phyloP scores from a whole-genome alignment of 2,329 filamentous ascomycete genomes.

The Cercospora citrullina region DNA sequence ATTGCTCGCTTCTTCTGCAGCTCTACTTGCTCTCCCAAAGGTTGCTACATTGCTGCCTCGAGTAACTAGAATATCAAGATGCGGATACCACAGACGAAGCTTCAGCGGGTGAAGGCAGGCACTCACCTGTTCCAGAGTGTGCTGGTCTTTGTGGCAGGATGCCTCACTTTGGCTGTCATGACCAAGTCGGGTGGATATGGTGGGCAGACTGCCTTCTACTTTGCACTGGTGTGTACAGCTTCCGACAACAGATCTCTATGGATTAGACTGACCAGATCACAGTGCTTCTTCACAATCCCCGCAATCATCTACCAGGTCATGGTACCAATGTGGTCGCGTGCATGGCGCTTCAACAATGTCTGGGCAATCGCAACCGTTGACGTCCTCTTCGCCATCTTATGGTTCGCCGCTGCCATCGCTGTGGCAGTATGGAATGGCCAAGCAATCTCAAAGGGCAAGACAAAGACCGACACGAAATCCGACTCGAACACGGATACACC shows the following conservation, averaged over 20 bases:
- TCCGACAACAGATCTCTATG: background rate
- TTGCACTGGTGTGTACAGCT: constrained; percentile 53
- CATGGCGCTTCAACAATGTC: constrained; percentile 59
- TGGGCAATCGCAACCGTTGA: constrained; percentile 61
- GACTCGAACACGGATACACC: constrained; percentile 9
- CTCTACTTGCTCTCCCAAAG: background rate
- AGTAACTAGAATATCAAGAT: constrained; percentile 32
- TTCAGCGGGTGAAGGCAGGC: constrained; percentile 58
- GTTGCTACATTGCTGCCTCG: background rate
- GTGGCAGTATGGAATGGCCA: constrained; percentile 57
- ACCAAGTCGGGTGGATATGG: constrained; percentile 56
- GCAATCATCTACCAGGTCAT: constrained; percentile 61
- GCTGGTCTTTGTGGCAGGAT: constrained; percentile 59
- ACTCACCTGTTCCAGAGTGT: constrained; percentile 57
- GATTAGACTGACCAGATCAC: constrained; percentile 5
- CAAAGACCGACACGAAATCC: constrained; percentile 27
- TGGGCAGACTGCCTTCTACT: constrained; percentile 58
- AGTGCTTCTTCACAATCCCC: constrained; percentile 62
- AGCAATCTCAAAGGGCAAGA: constrained; percentile 55
- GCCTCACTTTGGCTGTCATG: constrained; percentile 59
- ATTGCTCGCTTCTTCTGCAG: background rate
- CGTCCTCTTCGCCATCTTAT: constrained; percentile 55
- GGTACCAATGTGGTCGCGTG: constrained; percentile 61
- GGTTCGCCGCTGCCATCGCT: constrained; percentile 60
- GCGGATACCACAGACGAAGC: constrained; percentile 48